Evolutionary conservation across 2,329 filamentous ascomycete genomes (phyloP).

Genomic region (Fusarium agapanthi): DNA sequence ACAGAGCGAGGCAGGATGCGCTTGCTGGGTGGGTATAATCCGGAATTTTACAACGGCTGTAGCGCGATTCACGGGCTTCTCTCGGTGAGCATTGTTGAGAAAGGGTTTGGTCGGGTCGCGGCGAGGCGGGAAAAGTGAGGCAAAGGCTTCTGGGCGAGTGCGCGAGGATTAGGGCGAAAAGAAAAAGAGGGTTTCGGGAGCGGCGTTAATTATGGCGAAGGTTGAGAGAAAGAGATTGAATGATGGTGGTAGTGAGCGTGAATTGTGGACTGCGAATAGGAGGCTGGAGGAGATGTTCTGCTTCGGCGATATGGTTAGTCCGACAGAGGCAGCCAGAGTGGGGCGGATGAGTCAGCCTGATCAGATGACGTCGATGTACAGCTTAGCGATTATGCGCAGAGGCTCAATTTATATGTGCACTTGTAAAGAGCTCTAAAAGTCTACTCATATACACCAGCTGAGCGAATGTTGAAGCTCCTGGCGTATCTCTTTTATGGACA

Average conservation of each 20-base stretch:
- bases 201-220: background rate
- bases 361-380: background rate
- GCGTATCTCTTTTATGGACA: rapidly evolving
- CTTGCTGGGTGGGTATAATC: slow-evolving; percentile 1
- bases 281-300: background rate
- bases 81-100: background rate
- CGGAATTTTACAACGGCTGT: slow-evolving; percentile 1
- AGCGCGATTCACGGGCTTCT: background rate
- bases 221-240: background rate
- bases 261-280: background rate
- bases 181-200: background rate
- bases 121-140: background rate
- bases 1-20: background rate
- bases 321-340: background rate
- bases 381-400: too few species aligned
- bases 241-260: background rate
- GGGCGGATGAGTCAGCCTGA: background rate
- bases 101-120: background rate
- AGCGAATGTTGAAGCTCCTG: background rate
- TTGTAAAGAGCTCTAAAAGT: background rate
- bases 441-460: background rate
- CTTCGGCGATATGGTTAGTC: background rate
- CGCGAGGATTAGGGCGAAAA: background rate
- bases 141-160: background rate
- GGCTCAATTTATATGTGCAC: background rate